Percentiles rank a stretch among this genome's conserved stretches.
phyloP scores from a whole-genome alignment of 768 basidiomycete genomes.

The Butyriboletus loyo region DNA sequence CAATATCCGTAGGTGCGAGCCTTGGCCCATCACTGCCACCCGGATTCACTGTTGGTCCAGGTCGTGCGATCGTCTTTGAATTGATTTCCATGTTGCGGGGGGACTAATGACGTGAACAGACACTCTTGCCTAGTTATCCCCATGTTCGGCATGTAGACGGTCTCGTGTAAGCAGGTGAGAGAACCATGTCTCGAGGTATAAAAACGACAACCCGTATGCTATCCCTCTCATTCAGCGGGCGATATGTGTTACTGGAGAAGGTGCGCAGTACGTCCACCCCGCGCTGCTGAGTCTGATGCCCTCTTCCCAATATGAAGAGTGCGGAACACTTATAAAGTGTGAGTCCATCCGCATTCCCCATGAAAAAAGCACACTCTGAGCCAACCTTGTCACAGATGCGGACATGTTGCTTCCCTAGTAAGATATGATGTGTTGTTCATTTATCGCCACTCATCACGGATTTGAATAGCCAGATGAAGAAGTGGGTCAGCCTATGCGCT shows the following conservation, averaged over 20 bases:
- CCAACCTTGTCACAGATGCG: conserved; percentile 40
- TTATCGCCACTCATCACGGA: conserved; percentile 4
- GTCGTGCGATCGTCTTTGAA: conserved; percentile 31
- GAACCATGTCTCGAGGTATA: conserved; percentile 27
- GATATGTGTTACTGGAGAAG: conserved; percentile 60
- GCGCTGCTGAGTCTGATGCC: conserved; percentile 17
- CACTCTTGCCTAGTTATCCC: conserved; percentile 20
- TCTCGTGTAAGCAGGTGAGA: conserved; percentile 31
- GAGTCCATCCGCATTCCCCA: conserved; percentile 17
- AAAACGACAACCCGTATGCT: conserved; percentile 17
- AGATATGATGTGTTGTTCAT: conserved; percentile 11
- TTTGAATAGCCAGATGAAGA: conserved; percentile 55
- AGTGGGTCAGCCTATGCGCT: conserved; percentile 28
- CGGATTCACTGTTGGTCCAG: conserved; percentile 20
- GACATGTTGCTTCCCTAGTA: conserved; percentile 52
- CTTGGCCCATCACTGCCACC: conserved; percentile 10
- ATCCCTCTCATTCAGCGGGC: conserved; percentile 7
- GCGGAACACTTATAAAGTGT: conserved; percentile 53
- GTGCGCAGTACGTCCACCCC: conserved; percentile 34
- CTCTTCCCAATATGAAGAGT: conserved; percentile 39
- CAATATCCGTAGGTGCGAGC: conserved; percentile 13
- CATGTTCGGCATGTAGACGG: conserved; percentile 20
- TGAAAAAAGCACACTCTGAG: neutral
- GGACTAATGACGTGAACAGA: conserved; percentile 29
- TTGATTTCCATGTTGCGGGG: conserved; percentile 22